Base-by-base conservation (phyloP, 2,329 filamentous ascomycete genomes). In the Colletotrichum chlorophyti region DNA sequence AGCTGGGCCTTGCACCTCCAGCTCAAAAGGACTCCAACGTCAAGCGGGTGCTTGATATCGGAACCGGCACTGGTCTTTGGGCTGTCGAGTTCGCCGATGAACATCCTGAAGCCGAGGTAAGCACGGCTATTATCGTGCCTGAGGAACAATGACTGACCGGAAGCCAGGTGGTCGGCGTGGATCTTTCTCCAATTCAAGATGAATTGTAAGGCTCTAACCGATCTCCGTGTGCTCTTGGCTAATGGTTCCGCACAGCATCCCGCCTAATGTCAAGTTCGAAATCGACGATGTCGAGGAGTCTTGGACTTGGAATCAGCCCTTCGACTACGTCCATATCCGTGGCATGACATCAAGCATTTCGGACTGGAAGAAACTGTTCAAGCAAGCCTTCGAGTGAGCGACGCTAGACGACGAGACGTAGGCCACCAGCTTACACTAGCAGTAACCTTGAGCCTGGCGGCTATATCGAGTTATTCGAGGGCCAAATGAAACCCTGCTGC, bases 311-410 rank as follows among this genome's bases (percentile, higher is more conserved):
- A 47, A 19, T 7, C 8, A 37, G 8, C 26, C 31, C 2, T 62
- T 75, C 24, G 74, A 76, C 55, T 74, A 69, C 46, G 69, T 76
- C 42, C 68, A 73, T 45, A 62, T 58, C 11, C 67, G 72, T 31
- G 66, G 66, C 50, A 68, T 76, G 64, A 67, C 65, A 2, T 68
- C 65, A 4, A 65, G 65, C 24, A 66, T 75, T 49, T 10, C 53
- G 8, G 63, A 69, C 42, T 68, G 65, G 63, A 35, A 53, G 1
- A 45, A 5, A 0, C 63, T 64, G 46, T 58, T 67, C 19, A 46
- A 62, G 5, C 55, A 65, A 23, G 53, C 62, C 0, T 70, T 59
- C 40, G 48, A 63, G 61, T 60, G 40, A 42, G 24, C 19, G 3
- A 9, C 41, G 41, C 17, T 9, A 12, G 10, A 9, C n/a, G n/a